A percentile compares a stretch with the other conserved stretches of the same genome.
Conservation (phyloP, 2,329 filamentous ascomycete species). For the Apiospora saccharicola region DNA sequence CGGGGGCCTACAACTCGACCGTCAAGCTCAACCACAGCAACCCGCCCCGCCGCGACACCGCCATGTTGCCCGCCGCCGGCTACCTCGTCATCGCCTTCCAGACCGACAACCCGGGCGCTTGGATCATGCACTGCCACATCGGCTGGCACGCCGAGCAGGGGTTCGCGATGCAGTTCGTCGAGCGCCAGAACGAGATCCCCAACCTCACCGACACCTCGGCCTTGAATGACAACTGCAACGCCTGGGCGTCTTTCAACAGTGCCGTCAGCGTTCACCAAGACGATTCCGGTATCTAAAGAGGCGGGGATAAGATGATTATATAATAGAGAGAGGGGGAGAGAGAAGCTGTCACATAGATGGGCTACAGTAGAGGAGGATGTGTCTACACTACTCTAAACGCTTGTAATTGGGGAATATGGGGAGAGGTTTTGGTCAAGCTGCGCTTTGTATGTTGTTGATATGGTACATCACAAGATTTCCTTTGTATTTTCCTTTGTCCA, state of each 20-base stretch:
- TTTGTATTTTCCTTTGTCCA: background rate
- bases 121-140: constrained; percentile 48
- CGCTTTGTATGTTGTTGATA: background rate
- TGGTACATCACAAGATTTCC: background rate
- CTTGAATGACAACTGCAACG: constrained; percentile 38
- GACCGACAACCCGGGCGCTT: constrained; percentile 58
- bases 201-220: constrained; percentile 31
- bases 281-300: constrained; percentile 41
- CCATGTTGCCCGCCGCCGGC: constrained; percentile 51
- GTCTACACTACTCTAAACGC: background rate
- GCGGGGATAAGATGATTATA: background rate
- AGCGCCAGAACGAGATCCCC: constrained; percentile 40
- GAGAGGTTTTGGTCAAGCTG: background rate
- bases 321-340: background rate
- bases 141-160: constrained; percentile 57
- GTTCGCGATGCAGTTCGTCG: constrained; percentile 60
- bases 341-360: background rate
- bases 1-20: constrained; percentile 39
- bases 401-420: background rate
- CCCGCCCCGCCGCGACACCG: constrained; percentile 57
- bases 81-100: constrained; percentile 58
- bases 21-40: constrained; percentile 47
- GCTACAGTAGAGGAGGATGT: background rate
- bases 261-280: constrained; percentile 33
- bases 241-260: constrained; percentile 39